Evolutionary conservation across 306 rosid genomes (phyloP), one percentile per base, ranked within the genome.

Genomic region (Medicago arabica): DNA sequence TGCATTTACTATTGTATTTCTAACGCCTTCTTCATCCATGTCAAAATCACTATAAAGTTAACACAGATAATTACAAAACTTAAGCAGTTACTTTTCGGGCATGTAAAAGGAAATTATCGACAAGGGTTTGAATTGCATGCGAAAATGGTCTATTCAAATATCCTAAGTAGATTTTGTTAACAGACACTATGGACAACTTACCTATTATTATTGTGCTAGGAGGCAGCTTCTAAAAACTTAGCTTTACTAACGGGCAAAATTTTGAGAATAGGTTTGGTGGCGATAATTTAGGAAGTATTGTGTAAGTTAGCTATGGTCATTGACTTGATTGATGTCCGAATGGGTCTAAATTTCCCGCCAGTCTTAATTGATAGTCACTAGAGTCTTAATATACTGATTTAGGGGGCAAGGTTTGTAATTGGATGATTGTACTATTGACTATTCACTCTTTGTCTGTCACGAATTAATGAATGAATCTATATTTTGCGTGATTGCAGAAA

Each of bases 281-380:
- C 87, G 85, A 80, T 81, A 7, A 84, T 85, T 74, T 40, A 81
- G 85, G 88, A 78, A 74, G 59, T 69, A 39, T 10, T 49, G 72
- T 55, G 6, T 7, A 18, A 43, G 16, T 16, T 19, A 39, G 14
- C 79, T 72, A 16, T 43, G 71, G 55, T n/a, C 74, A 60, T 51
- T 76, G 79, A 71, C 41, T 75, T 47, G 72, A 58, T 75, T 41
- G 46, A 51, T 4, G 17, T 67, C n/a, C 47, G 69, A n/a, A 47
- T 63, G n/a, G 7, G 31, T 69, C 15, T 47, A n/a, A 25, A 28
- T 69, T 58, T 68, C 60, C 65, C 58, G 70, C 70, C 64, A 69
- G 15, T 55, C 13, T 55, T 66, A 41, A 50, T 62, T 67, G 76
- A 62, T 51, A 59, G 68, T 53, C 38, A 65, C 6, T 58, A 40